Base-by-base conservation (phyloP, 2,329 filamentous ascomycete species). In the Cordyceps farinosa region DNA sequence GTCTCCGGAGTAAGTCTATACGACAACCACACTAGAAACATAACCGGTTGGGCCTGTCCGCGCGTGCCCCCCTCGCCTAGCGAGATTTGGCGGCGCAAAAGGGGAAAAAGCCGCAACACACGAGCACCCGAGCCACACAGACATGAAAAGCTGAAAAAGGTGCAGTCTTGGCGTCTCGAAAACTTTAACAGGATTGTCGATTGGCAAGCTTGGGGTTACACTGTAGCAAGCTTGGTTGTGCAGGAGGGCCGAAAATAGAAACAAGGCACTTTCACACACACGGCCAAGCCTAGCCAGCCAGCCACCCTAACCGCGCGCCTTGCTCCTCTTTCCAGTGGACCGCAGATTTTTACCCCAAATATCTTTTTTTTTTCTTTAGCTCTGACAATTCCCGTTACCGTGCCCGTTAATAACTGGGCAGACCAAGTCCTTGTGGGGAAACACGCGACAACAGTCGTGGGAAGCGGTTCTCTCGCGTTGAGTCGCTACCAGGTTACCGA, bases 281-380 rank as follows among this genome's bases (percentile, higher is more conserved):
- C 22, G 22, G 22, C 22, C 22, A 22, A 22, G 22, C 32, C 9
- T 34, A 52, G 52, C 34, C 8, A 22, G 36, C 13, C 36, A 55
- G 36, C 15, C 38, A 32, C n/a, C 40, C 40, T 56, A 62, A 56
- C 60, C 51, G 60, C 60, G 60, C 60, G 60, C 52, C 51, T 62
- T 62, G 51, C 52, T 44, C 52, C 60, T 62, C 60, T 55, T 56
- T 45, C 27, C 17, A 42, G 44, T 59, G 45, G 55, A n/a, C 38
- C 38, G 38, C 38, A 40, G 38, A 15, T 40, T 40, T 38, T 38
- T 9, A 38, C 34, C 9, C 9, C 40, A 11, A 32, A 34, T n/a
- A 3, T 34, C 34, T 51, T 15, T 38, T 29, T 15, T 10, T 36
- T 40, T 13, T 27, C 17, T 13, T 11, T 30, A 36, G n/a, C 15